Conservation (phyloP, 495 filamentous ascomycete species). For the Xylaria intraflava region DNA sequence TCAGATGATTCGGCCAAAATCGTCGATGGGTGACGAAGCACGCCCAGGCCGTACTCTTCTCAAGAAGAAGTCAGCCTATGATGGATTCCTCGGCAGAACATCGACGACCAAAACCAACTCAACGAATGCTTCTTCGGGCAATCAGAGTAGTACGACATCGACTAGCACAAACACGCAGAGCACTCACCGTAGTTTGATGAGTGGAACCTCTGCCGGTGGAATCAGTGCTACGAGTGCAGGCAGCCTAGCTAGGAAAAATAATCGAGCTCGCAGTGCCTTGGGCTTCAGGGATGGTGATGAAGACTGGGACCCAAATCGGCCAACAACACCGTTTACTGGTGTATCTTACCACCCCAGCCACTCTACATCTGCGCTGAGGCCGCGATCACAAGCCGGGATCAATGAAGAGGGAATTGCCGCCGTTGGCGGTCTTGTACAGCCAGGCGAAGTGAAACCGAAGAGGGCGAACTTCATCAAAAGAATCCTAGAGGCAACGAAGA, state of each 20-base stretch:
- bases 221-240: slow-evolving; percentile 95
- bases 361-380: slow-evolving; percentile 42
- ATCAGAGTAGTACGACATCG: slow-evolving; percentile 66
- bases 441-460: slow-evolving; percentile 58
- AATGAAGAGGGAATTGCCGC: slow-evolving; percentile 42
- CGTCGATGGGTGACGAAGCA: slow-evolving; percentile 36
- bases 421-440: slow-evolving; percentile 77
- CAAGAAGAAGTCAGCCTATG: slow-evolving; percentile 73
- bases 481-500: slow-evolving; percentile 90
- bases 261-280: slow-evolving; percentile 46
- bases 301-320: slow-evolving; percentile 45
- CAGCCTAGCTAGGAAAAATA: slow-evolving; percentile 72
- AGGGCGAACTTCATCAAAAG: slow-evolving; percentile 96
- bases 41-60: slow-evolving; percentile 33
- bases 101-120: slow-evolving; percentile 65
- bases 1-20: slow-evolving; percentile 43
- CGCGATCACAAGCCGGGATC: slow-evolving; percentile 43
- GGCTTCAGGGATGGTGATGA: slow-evolving; percentile 44
- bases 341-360: slow-evolving; percentile 82
- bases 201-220: slow-evolving; percentile 78
- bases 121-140: slow-evolving; percentile 64
- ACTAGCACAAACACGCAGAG: slow-evolving; percentile 64
- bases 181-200: slow-evolving; percentile 86
- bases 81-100: slow-evolving; percentile 65
- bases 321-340: slow-evolving; percentile 67